phyloP scores from a whole-genome alignment of 306 rosid genomes.

The Cucurbita pepo region DNA sequence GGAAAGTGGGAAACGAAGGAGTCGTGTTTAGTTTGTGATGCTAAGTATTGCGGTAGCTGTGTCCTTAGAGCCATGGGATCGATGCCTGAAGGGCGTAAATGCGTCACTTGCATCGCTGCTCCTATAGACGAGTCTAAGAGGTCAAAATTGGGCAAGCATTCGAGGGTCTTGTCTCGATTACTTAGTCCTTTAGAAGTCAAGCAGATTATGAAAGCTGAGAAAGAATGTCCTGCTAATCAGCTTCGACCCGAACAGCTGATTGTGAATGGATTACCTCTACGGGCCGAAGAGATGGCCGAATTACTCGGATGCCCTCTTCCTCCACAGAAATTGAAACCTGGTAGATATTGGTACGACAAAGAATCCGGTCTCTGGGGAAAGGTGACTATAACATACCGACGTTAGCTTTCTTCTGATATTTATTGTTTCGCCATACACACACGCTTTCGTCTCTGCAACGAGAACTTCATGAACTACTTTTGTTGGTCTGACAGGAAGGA shows the following conservation, averaged over 20 bases:
- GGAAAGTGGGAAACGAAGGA: slow-evolving; percentile 99
- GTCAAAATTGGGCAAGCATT: slow-evolving; percentile 65
- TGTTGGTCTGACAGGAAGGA: slow-evolving; percentile 57
- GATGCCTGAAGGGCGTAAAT: slow-evolving; percentile 97
- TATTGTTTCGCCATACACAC: background rate
- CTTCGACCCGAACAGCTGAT: slow-evolving; percentile 94
- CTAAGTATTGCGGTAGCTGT: slow-evolving; percentile 80
- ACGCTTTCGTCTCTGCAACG: background rate
- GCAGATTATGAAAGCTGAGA: slow-evolving; percentile 97
- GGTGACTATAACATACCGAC: slow-evolving; percentile 31
- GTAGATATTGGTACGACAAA: slow-evolving; percentile 98
- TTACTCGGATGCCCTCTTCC: slow-evolving; percentile 80
- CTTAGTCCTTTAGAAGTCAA: slow-evolving; percentile 94
- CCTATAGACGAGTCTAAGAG: slow-evolving; percentile 85
- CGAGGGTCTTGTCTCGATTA: slow-evolving; percentile 67
- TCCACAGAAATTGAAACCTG: slow-evolving; percentile 81
- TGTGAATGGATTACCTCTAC: slow-evolving; percentile 61
- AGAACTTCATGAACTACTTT: background rate
- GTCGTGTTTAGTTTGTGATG: slow-evolving; percentile 77
- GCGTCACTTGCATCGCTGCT: slow-evolving; percentile 76
- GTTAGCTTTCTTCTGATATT: slow-evolving; percentile 7
- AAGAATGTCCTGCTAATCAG: slow-evolving; percentile 92
- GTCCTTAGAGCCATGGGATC: slow-evolving; percentile 97
- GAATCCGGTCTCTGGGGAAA: slow-evolving; percentile 98
- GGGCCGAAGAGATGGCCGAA: slow-evolving; percentile 83